phyloP scores from a whole-genome alignment of 768 basidiomycete genomes.

The Mycena crocata region DNA sequence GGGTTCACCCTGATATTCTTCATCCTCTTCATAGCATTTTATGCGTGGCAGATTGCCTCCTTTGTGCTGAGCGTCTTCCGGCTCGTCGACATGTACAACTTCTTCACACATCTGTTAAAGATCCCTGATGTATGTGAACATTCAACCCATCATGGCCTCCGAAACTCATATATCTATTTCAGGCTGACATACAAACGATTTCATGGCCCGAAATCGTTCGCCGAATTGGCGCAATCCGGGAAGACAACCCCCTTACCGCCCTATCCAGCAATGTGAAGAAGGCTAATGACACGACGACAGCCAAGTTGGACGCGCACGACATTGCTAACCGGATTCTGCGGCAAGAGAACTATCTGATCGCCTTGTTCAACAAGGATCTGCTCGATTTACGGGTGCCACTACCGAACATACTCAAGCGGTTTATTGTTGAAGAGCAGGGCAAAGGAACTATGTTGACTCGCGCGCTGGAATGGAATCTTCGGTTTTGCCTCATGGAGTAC shows the following conservation, averaged over 20 bases:
- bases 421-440: slow-evolving; percentile 64
- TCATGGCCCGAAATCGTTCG: slow-evolving; percentile 96
- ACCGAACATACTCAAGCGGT: slow-evolving; percentile 66
- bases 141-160: background rate
- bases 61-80: slow-evolving; percentile 81
- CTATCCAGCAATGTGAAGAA: slow-evolving; percentile 71
- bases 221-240: slow-evolving; percentile 88
- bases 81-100: slow-evolving; percentile 94
- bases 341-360: slow-evolving; percentile 98
- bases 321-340: slow-evolving; percentile 98
- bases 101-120: slow-evolving; percentile 93
- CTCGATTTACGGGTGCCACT: slow-evolving; percentile 89
- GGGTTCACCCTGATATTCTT: slow-evolving; percentile 89
- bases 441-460: slow-evolving; percentile 87
- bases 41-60: slow-evolving; percentile 86
- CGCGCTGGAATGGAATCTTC: slow-evolving; percentile 96
- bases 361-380: slow-evolving; percentile 96
- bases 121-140: slow-evolving; percentile 86
- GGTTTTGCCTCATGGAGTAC: slow-evolving; percentile 96
- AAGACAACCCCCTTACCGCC: slow-evolving; percentile 93
- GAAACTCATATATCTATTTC: slow-evolving; percentile 28
- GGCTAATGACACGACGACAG: slow-evolving; percentile 73
- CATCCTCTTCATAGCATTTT: slow-evolving; percentile 87
- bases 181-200: slow-evolving; percentile 98
- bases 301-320: slow-evolving; percentile 97